These are phyloP conservation scores for Amauroascus verrucosus DNA, from an alignment of 2,329 filamentous ascomycete species.

Conservation along the genomic window DNA sequence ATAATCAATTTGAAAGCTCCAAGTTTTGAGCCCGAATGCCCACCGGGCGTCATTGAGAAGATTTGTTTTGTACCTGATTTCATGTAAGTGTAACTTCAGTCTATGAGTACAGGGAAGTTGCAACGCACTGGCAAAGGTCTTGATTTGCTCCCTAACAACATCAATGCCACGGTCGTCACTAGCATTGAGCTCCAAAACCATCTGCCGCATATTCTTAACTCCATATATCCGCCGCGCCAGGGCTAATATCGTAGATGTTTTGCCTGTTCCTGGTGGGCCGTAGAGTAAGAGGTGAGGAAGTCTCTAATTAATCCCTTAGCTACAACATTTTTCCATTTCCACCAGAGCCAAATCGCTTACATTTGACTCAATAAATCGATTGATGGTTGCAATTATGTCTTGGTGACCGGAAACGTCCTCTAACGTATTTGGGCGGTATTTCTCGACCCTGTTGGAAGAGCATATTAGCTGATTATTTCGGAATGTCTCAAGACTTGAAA, in stretches of 20 bases:
- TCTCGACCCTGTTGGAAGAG: conserved; percentile 64
- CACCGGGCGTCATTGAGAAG: conserved; percentile 55
- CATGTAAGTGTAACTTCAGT: neutral
- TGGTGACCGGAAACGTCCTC: conserved; percentile 93
- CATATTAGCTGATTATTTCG: conserved; percentile 10
- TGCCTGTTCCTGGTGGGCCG: conserved; percentile 90
- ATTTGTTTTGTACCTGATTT: conserved; percentile 72
- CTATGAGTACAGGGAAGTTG: neutral
- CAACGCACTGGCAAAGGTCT: conserved; percentile 74
- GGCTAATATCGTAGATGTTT: conserved; percentile 92
- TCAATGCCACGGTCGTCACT: conserved; percentile 97
- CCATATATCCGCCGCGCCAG: conserved; percentile 91
- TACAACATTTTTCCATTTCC: neutral
- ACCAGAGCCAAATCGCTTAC: conserved; percentile 29
- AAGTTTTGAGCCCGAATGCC: conserved; percentile 41
- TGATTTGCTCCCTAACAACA: conserved; percentile 96
- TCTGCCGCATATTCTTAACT: conserved; percentile 82
- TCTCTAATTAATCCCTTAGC: conserved; percentile 39
- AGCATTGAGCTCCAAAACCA: conserved; percentile 96
- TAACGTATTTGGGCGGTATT: conserved; percentile 82
- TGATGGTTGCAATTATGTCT: conserved; percentile 94
- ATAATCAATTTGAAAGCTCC: conserved; percentile 92
- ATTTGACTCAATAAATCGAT: conserved; percentile 93
- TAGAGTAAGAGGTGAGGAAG: conserved; percentile 94
- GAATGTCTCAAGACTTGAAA: no score